Percentiles rank a stretch among this genome's conserved stretches.
phyloP scores from a whole-genome alignment of 2,329 filamentous ascomycete species.

The Aspergillus fischeri region DNA sequence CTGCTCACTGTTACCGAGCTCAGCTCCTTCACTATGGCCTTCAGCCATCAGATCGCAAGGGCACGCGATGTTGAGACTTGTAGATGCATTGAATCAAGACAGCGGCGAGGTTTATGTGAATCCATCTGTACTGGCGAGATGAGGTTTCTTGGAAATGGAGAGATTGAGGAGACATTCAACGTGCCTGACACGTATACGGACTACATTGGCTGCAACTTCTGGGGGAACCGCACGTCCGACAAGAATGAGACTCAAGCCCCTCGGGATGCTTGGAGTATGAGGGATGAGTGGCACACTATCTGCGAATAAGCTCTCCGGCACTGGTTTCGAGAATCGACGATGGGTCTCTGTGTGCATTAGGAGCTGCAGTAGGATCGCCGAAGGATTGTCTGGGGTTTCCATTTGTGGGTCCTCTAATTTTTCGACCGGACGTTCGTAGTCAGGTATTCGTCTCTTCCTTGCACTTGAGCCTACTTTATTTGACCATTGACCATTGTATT shows the following conservation, averaged over 20 bases:
- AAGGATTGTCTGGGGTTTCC: not conserved
- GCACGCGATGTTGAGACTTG: constrained; percentile 56
- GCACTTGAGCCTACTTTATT: not conserved
- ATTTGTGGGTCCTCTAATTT: not conserved
- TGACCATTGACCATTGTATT: not conserved
- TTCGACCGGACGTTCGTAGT: not conserved
- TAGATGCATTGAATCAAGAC: constrained; percentile 52
- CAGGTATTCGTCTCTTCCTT: not conserved
- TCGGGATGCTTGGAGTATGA: constrained; percentile 3
- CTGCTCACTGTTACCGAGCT: constrained; percentile 60
- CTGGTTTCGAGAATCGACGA: not conserved
- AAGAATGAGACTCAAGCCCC: not conserved
- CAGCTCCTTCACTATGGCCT: constrained; percentile 62
- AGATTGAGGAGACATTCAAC: constrained; percentile 5
- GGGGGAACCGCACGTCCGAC: not conserved
- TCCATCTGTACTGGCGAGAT: not conserved
- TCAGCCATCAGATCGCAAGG: constrained; percentile 53
- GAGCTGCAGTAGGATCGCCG: not conserved
- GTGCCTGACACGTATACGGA: not conserved
- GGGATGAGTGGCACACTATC: not conserved
- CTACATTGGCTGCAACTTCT: constrained; percentile 2
- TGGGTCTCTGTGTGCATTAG: not conserved
- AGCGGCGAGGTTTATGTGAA: not conserved
- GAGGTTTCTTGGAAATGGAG: constrained; percentile 3
- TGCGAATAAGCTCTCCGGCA: not conserved